Percentiles rank a stretch among this genome's conserved stretches.
These are phyloP conservation scores for Pseudocercospora ulei DNA, from an alignment of 2,329 filamentous ascomycete genomes.

Conservation along the genomic window DNA sequence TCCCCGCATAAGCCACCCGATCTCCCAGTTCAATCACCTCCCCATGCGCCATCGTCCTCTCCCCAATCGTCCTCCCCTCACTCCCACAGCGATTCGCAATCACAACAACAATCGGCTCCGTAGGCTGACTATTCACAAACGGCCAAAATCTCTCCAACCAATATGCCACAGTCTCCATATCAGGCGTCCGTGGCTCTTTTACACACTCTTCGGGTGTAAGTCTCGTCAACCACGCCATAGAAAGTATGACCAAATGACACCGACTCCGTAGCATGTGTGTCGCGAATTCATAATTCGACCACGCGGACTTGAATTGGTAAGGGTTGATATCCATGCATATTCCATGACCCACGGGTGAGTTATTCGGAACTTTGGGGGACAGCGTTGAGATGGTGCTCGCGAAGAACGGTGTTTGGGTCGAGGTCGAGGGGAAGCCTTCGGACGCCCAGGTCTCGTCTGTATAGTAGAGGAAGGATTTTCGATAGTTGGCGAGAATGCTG, in stretches of 20 bases:
- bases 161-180: conserved; percentile 64
- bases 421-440: conserved; percentile 22
- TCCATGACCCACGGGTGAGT: conserved; percentile 38
- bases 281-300: conserved; percentile 49
- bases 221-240: conserved; percentile 68
- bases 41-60: conserved; percentile 28
- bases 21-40: conserved; percentile 30
- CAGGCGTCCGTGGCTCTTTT: conserved; percentile 48
- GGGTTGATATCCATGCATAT: conserved; percentile 55
- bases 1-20: conserved; percentile 58
- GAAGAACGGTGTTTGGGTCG: conserved; percentile 31
- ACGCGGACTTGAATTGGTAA: conserved; percentile 51
- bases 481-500: conserved; percentile 50
- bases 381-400: conserved; percentile 22
- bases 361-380: conserved; percentile 28
- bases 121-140: conserved; percentile 33
- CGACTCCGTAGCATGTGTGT: conserved; percentile 49
- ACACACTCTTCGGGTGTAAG: conserved; percentile 42
- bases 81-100: conserved; percentile 61
- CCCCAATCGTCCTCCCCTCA: conserved; percentile 39
- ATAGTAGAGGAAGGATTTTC: conserved; percentile 57
- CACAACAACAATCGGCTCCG: conserved; percentile 56
- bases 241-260: conserved; percentile 57
- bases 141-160: conserved; percentile 66
- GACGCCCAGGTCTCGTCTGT: conserved; percentile 56